Conservation (phyloP, 768 basidiomycete genomes). For the Zangia roseola region DNA sequence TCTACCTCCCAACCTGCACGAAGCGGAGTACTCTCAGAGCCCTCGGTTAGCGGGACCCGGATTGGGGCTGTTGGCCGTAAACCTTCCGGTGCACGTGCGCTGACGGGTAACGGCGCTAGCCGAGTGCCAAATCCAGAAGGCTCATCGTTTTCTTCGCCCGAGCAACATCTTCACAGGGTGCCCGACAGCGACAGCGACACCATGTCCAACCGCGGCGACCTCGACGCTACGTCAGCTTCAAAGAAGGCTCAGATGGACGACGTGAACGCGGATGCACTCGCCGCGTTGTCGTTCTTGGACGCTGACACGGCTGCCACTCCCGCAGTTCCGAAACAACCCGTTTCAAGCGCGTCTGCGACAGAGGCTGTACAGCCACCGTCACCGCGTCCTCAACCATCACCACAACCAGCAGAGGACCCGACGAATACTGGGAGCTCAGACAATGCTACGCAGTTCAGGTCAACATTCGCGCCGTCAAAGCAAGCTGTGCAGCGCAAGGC, state of each 20-base stretch:
- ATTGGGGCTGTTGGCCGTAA: constrained; percentile 52
- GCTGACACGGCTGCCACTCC: constrained; percentile 28
- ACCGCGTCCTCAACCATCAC: constrained; percentile 26
- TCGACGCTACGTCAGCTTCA: not conserved
- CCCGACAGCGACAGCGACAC: constrained; percentile 33
- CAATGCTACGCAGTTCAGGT: constrained; percentile 53
- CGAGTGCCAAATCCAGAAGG: constrained; percentile 37
- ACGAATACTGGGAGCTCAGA: constrained; percentile 22
- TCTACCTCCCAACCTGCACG: constrained; percentile 20
- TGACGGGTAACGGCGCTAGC: constrained; percentile 31
- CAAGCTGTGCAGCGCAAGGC: constrained; percentile 84
- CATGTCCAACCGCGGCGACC: constrained; percentile 28
- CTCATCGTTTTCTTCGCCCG: constrained; percentile 39
- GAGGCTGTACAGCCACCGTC: constrained; percentile 17
- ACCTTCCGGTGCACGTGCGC: constrained; percentile 83
- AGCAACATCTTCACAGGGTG: constrained; percentile 26
- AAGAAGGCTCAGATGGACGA: constrained; percentile 41
- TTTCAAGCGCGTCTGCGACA: constrained; percentile 1
- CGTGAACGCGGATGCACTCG: constrained; percentile 67
- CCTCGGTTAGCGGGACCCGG: constrained; percentile 39
- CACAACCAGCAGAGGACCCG: constrained; percentile 37
- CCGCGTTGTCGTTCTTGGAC: constrained; percentile 75
- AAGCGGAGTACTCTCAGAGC: constrained; percentile 30
- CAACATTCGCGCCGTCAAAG: constrained; percentile 86
- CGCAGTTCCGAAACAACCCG: constrained; percentile 15